Percentiles rank a stretch among this genome's conserved stretches.
Evolutionary conservation across 1,284 basidiomycete species (phyloP).

Genomic region (Lentinula novae-zelandiae): DNA sequence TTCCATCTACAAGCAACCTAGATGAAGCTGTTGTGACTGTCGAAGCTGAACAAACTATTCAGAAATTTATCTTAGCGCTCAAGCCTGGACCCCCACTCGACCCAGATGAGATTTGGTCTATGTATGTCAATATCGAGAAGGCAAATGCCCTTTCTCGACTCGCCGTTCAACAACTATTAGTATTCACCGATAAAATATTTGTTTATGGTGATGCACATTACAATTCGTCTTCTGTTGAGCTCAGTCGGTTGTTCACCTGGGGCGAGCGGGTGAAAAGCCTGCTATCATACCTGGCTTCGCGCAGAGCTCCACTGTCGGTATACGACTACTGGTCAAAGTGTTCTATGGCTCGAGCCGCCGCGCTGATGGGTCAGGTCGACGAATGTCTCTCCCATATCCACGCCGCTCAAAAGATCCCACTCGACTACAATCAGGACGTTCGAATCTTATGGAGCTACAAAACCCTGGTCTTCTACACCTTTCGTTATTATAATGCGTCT

Average conservation of each 20-base stretch:
- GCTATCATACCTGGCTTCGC: constrained; percentile 26
- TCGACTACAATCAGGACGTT: constrained; percentile 17
- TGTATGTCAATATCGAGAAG: constrained; percentile 24
- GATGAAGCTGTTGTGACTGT: not conserved
- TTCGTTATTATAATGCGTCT: constrained; percentile 30
- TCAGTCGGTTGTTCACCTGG: constrained; percentile 23
- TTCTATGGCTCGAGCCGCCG: constrained; percentile 29
- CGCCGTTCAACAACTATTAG: constrained; percentile 23
- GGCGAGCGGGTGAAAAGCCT: constrained; percentile 32
- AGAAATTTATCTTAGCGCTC: not conserved
- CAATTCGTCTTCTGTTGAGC: constrained; percentile 13
- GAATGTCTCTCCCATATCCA: constrained; percentile 28
- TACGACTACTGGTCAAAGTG: constrained; percentile 24
- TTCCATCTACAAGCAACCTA: not conserved
- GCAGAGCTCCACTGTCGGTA: constrained; percentile 15
- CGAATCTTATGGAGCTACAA: constrained; percentile 33
- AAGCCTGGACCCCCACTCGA: constrained; percentile 23
- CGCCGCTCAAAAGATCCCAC: constrained; percentile 19
- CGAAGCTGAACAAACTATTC: not conserved
- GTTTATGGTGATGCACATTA: constrained; percentile 25
- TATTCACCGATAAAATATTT: constrained; percentile 30
- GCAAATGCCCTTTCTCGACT: constrained; percentile 17
- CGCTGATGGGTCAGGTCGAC: constrained; percentile 32
- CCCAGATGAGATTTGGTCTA: constrained; percentile 35
- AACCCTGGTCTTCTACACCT: constrained; percentile 36